These are phyloP conservation scores for Termitomyces sp. DNA, from an alignment of 768 basidiomycete species.

Conservation along the genomic window DNA sequence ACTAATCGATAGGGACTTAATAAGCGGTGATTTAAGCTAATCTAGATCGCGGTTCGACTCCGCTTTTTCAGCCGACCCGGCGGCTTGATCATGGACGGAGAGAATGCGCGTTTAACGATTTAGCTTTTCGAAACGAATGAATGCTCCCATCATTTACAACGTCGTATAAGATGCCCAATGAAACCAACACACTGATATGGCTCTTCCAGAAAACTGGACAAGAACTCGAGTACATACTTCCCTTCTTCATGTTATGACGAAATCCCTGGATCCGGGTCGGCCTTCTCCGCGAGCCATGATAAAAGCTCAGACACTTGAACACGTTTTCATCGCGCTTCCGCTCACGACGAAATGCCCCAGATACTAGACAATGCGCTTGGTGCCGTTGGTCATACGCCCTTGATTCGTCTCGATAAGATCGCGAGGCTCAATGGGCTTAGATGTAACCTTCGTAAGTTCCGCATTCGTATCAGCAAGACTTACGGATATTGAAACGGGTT, in stretches of 20 bases:
- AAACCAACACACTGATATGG: too few relatives aligned
- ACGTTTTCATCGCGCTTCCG: neutral
- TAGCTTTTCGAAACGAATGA: neutral
- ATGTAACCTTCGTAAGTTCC: constrained; percentile 80
- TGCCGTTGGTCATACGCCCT: constrained; percentile 87
- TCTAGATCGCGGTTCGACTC: neutral
- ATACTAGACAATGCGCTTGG: constrained; percentile 78
- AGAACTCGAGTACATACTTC: neutral
- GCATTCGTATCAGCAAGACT: too few relatives aligned
- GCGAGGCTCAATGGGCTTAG: constrained; percentile 68
- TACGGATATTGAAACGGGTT: neutral
- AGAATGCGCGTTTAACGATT: neutral
- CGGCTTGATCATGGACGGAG: too few relatives aligned
- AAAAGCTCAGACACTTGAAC: constrained; percentile 4
- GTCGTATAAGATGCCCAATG: neutral
- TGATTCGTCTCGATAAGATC: constrained; percentile 81
- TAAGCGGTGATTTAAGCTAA: accelerated
- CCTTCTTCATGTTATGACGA: neutral
- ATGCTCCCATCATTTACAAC: neutral
- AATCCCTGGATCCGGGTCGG: constrained; percentile 3
- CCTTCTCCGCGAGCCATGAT: neutral
- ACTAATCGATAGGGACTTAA: constrained; percentile 8
- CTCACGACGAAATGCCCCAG: constrained; percentile 27
- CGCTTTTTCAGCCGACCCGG: too few relatives aligned
- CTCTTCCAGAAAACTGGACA: neutral